Conservation (phyloP, 2,329 filamentous ascomycete species). For the Fusarium verrucosum region DNA sequence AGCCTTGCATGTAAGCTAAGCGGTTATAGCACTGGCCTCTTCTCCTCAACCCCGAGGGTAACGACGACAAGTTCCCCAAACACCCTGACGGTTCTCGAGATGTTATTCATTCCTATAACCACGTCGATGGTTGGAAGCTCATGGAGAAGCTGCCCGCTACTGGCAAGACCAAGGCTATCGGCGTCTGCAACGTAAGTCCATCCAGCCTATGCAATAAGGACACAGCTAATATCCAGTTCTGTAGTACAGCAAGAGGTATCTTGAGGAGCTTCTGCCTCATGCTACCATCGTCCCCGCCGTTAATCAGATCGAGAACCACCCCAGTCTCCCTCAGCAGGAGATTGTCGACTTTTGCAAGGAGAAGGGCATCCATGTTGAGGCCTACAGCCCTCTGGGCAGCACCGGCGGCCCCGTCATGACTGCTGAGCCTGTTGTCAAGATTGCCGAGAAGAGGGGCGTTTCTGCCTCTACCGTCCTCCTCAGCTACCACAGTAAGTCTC, state of each 20-base stretch:
- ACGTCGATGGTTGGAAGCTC: slow-evolving; percentile 80
- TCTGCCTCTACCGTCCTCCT: slow-evolving; percentile 71
- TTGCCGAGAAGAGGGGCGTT: slow-evolving; percentile 70
- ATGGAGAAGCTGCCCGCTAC: slow-evolving; percentile 73
- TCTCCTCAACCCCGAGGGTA: slow-evolving; percentile 81
- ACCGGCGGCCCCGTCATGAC: slow-evolving; percentile 71
- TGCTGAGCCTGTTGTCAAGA: slow-evolving; percentile 68
- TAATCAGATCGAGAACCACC: slow-evolving; percentile 81
- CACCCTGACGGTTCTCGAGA: slow-evolving; percentile 78
- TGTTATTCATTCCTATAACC: slow-evolving; percentile 73
- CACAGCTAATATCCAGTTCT: slow-evolving; percentile 2
- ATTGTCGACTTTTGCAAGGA: slow-evolving; percentile 74
- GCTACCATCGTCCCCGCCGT: slow-evolving; percentile 68
- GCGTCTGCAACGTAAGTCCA: slow-evolving; percentile 61
- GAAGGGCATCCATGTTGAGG: slow-evolving; percentile 76
- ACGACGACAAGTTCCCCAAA: slow-evolving; percentile 79
- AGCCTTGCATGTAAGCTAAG: neutral
- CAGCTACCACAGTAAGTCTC: slow-evolving; percentile 73
- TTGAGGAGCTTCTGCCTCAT: slow-evolving; percentile 62
- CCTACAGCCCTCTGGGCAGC: slow-evolving; percentile 74
- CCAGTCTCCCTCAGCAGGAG: slow-evolving; percentile 75
- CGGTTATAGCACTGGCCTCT: slow-evolving; percentile 76
- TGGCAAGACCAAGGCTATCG: slow-evolving; percentile 65
- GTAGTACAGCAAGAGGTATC: slow-evolving; percentile 65
- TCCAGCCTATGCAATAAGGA: neutral